phyloP scores from a whole-genome alignment of 192 early-diverging fungal genomes.

The Backusella macrospora region DNA sequence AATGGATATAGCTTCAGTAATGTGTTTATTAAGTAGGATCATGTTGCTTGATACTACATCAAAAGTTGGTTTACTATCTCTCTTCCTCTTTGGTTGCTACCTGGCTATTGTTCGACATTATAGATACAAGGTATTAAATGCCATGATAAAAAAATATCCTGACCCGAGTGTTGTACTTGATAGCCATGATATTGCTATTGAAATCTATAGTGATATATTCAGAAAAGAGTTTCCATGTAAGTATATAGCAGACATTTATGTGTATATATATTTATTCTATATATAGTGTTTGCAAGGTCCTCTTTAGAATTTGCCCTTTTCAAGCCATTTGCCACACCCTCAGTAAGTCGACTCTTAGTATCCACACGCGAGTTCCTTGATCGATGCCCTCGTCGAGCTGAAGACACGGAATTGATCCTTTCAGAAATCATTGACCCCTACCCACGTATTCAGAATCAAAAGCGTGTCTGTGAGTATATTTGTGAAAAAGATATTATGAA shows the following conservation, averaged over 20 bases:
- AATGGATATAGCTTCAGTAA: neutral
- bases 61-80: neutral
- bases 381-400: conserved; percentile 29
- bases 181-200: conserved; percentile 29
- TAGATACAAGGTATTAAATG: conserved; percentile 40
- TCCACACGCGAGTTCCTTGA: conserved; percentile 36
- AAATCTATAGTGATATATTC: conserved; percentile 26
- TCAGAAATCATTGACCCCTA: conserved; percentile 39
- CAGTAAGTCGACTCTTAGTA: conserved; percentile 44
- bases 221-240: conserved; percentile 44
- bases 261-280: neutral
- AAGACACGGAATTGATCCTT: conserved; percentile 44
- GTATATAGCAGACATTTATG: neutral
- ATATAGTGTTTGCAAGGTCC: conserved; percentile 22
- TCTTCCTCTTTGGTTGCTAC: conserved; percentile 13
- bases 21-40: neutral
- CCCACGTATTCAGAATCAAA: conserved; percentile 28
- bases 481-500: conserved; percentile 27
- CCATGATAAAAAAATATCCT: conserved; percentile 39
- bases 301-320: conserved; percentile 47
- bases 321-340: conserved; percentile 46
- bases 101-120: conserved; percentile 38
- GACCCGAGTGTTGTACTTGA: conserved; percentile 43
- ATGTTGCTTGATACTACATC: neutral
- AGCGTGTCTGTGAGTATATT: conserved; percentile 11